phyloP scores from a whole-genome alignment of 345 rosid species.

The Salix purpurea region DNA sequence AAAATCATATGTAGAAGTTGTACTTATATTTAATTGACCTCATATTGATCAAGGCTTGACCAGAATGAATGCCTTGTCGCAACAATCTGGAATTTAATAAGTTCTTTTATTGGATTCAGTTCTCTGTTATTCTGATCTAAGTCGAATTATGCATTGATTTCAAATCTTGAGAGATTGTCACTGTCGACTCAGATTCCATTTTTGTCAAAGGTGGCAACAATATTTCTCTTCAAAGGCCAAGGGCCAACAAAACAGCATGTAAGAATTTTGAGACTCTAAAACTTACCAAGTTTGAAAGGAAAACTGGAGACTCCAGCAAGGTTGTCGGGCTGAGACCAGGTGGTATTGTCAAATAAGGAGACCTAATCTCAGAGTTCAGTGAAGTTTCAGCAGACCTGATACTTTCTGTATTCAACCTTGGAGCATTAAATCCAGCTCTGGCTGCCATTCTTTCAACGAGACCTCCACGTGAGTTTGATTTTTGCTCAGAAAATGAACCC shows the following conservation, averaged over 20 bases:
- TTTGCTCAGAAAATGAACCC: conserved; percentile 38
- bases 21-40: background rate
- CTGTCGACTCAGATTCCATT: background rate
- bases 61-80: background rate
- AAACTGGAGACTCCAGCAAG: conserved; percentile 32
- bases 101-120: background rate
- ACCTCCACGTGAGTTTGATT: conserved; percentile 37
- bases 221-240: background rate
- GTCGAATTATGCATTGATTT: background rate
- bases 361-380: conserved; percentile 16
- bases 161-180: background rate
- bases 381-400: conserved; percentile 24
- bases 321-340: conserved; percentile 36
- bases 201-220: background rate
- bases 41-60: background rate
- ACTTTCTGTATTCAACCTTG: conserved; percentile 32
- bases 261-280: conserved; percentile 3
- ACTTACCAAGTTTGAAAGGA: conserved; percentile 29
- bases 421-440: conserved; percentile 35
- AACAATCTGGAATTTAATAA: background rate
- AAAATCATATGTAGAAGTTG: background rate
- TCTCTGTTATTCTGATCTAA: background rate
- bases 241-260: background rate
- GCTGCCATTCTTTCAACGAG: conserved; percentile 35
- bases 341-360: conserved; percentile 31